Conservation (phyloP, 1,284 basidiomycete genomes). For the Microbotryum intermedium region DNA sequence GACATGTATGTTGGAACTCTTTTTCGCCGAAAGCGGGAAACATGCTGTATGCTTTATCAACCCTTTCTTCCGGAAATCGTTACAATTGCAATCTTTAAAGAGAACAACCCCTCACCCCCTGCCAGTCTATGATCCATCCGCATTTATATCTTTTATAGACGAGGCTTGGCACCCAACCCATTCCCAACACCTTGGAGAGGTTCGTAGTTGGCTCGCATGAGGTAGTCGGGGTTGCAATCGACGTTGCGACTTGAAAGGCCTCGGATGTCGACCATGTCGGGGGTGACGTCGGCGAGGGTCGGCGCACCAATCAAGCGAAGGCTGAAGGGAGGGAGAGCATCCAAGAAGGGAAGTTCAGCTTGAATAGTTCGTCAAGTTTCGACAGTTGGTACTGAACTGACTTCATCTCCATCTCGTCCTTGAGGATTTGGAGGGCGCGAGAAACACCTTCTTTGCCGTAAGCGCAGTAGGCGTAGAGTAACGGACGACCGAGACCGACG, state of each 20-base stretch:
- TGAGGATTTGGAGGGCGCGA: conserved; percentile 29
- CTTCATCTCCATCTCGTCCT: conserved; percentile 81
- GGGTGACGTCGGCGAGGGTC: conserved; percentile 64
- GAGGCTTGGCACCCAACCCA: too few relatives aligned
- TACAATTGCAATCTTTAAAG: too few relatives aligned
- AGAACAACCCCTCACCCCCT: too few relatives aligned
- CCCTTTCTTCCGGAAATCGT: too few relatives aligned
- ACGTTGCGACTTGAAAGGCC: conserved; percentile 8
- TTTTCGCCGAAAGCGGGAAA: too few relatives aligned
- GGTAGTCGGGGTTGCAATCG: conserved; percentile 17
- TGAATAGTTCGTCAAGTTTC: not conserved
- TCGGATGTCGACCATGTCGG: conserved; percentile 55
- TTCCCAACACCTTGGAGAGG: conserved; percentile 13
- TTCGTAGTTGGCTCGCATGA: conserved; percentile 26
- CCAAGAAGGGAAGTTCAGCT: not conserved
- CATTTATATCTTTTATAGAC: too few relatives aligned
- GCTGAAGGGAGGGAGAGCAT: conserved; percentile 51
- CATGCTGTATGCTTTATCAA: too few relatives aligned
- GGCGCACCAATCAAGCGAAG: conserved; percentile 77
- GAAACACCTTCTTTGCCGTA: conserved; percentile 63
- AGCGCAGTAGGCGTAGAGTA: conserved; percentile 64
- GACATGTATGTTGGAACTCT: too few relatives aligned
- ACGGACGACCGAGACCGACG: conserved; percentile 57
- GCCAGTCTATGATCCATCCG: too few relatives aligned
- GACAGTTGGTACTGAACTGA: conserved; percentile 1